phyloP scores from a whole-genome alignment of 148 eudicot genomes.

The Rheum nobile region DNA sequence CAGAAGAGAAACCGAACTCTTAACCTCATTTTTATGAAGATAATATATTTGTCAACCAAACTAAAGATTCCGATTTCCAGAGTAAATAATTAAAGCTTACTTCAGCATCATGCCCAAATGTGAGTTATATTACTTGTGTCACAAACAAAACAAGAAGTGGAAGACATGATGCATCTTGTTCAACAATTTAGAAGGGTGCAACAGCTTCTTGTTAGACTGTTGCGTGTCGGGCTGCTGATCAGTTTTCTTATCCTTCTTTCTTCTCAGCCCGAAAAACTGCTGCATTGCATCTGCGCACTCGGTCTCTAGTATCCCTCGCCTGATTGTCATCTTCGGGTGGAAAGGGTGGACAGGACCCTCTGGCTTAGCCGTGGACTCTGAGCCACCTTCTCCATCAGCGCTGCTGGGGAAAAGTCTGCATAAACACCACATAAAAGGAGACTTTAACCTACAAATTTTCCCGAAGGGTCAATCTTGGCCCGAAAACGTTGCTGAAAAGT shows the following conservation, averaged over 20 bases:
- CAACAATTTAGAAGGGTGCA: slow-evolving; percentile 40
- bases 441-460: background rate
- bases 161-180: slow-evolving; percentile 57
- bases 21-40: too few relatives aligned
- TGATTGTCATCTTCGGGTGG: slow-evolving; percentile 66
- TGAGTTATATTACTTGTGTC: background rate
- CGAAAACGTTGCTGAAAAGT: background rate
- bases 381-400: slow-evolving; percentile 28
- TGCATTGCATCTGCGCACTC: slow-evolving; percentile 92
- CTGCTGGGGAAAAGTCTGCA: slow-evolving; percentile 69
- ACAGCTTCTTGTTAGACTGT: slow-evolving; percentile 22
- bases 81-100: background rate
- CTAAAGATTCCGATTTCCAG: background rate
- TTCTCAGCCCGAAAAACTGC: slow-evolving; percentile 70
- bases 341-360: slow-evolving; percentile 85
- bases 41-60: background rate
- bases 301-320: slow-evolving; percentile 56
- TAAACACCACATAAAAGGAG: background rate
- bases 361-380: slow-evolving; percentile 41
- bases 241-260: slow-evolving; percentile 38
- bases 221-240: slow-evolving; percentile 29
- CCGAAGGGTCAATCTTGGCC: background rate
- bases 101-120: background rate
- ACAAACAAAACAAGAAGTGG: slow-evolving; percentile 45
- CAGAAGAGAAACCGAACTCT: background rate